Base-by-base conservation (phyloP, 768 basidiomycete species). In the Kwoniella sp. region DNA sequence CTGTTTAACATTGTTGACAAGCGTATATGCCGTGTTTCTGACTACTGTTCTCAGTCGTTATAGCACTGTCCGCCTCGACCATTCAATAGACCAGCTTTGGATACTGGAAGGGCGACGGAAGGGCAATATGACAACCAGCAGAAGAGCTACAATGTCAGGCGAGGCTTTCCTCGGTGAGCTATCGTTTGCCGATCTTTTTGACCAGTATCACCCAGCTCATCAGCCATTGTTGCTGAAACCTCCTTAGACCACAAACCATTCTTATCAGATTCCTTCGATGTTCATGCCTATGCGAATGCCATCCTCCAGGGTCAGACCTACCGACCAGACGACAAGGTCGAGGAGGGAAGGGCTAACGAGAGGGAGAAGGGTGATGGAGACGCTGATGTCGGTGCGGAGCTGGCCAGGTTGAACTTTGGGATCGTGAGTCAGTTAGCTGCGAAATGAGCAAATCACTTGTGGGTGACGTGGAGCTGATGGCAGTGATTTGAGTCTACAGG, bases 211-310 rank as follows among this genome's bases (percentile, higher is more conserved):
- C n/a, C n/a, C n/a, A n/a, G n/a, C n/a, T n/a, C n/a, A n/a, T n/a
- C n/a, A n/a, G n/a, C n/a, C n/a, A n/a, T n/a, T n/a, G n/a, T n/a
- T n/a, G n/a, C n/a, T n/a, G n/a, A n/a, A n/a, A n/a, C n/a, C n/a
- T n/a, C n/a, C n/a, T n/a, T n/a, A 88, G 91, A 92, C 68, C 89
- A 92, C 73, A 77, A 87, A 17, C 84, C 88, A 50, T 97, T 96
- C 74, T 83, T 90, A 27, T 83, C 81, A 46, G 78, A 86, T 1
- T 83, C 87, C 33, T 98, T 97, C 78, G 89, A 95, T 77, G 84
- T 91, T 17, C 89, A 90, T 73, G 89, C 90, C 46, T 96, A 94
- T 77, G 94, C 94, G 1, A 93, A 93, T 78, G 87, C 91, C 17
- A 85, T 95, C 58, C 84, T 97, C 24, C 88, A 92, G 4, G 90